Evolutionary conservation across 1,284 basidiomycete species (phyloP).

Genomic region (Ustilago sp.): DNA sequence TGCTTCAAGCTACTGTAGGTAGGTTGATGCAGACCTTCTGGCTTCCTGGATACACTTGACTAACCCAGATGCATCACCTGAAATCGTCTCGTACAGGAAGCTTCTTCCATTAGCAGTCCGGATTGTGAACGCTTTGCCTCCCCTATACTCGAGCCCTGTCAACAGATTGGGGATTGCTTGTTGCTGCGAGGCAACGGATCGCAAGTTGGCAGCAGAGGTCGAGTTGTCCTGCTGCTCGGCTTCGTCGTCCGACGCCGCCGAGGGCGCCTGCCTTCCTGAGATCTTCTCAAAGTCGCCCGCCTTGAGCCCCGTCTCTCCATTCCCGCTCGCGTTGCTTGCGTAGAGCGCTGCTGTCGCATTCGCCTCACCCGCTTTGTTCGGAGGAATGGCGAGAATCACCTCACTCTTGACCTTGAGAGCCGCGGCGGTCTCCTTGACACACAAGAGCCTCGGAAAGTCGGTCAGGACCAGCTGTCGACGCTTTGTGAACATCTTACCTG

Average conservation of each 20-base stretch:
- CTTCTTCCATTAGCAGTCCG: conserved; percentile 41
- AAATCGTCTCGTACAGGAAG: conserved; percentile 59
- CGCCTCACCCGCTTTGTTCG: conserved; percentile 47
- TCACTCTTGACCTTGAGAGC: conserved; percentile 71
- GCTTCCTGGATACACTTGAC: conserved; percentile 54
- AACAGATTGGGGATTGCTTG: conserved; percentile 52
- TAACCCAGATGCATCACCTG: conserved; percentile 57
- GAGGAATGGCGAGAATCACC: conserved; percentile 69
- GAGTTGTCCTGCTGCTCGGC: not conserved
- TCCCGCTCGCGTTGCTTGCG: not conserved
- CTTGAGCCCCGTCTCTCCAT: conserved; percentile 5
- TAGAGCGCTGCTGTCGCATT: not conserved
- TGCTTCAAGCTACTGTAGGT: too few species aligned
- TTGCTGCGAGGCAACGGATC: conserved; percentile 6
- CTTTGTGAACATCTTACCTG: conserved; percentile 69
- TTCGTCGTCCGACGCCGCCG: conserved; percentile 5
- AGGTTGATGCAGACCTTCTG: conserved; percentile 6
- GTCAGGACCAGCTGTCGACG: conserved; percentile 73
- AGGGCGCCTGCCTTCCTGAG: conserved; percentile 6
- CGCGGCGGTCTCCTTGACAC: conserved; percentile 71
- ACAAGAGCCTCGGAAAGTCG: conserved; percentile 73
- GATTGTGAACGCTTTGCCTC: conserved; percentile 43
- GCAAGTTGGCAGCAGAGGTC: conserved; percentile 1
- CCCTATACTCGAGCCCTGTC: conserved; percentile 46
- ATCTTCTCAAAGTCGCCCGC: conserved; percentile 21